Evolutionary conservation across 2,329 filamentous ascomycete genomes (phyloP).

Genomic region (Trichophyton benhamiae): DNA sequence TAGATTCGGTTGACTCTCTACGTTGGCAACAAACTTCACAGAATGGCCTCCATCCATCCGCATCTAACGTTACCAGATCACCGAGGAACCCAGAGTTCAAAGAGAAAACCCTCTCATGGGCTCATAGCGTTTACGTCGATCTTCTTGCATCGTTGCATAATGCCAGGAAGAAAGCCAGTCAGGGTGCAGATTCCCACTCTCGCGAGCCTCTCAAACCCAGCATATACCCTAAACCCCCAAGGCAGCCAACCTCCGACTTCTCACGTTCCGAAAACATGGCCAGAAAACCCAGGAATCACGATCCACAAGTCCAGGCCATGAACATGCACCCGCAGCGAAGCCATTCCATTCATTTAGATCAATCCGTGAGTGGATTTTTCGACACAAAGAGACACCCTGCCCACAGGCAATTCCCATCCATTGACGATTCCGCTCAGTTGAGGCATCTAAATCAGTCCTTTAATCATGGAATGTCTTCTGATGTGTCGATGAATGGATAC

Average conservation of each 20-base stretch:
- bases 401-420: constrained; percentile 11
- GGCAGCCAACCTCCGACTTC: constrained; percentile 38
- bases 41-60: constrained; percentile 16
- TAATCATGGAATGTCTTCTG: constrained; percentile 18
- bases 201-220: constrained; percentile 40
- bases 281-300: background rate
- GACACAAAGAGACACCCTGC: constrained; percentile 10
- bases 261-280: constrained; percentile 8
- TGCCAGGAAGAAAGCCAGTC: constrained; percentile 34
- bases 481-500: constrained; percentile 21
- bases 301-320: constrained; percentile 5
- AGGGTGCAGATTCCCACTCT: constrained; percentile 29
- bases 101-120: constrained; percentile 55
- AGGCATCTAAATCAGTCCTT: constrained; percentile 9
- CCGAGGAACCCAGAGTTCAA: constrained; percentile 45
- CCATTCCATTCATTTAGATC: background rate
- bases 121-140: constrained; percentile 61
- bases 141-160: constrained; percentile 54
- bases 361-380: background rate
- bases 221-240: constrained; percentile 51
- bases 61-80: constrained; percentile 16
- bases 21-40: constrained; percentile 17
- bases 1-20: constrained; percentile 14
- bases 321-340: constrained; percentile 8
- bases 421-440: constrained; percentile 10